Percentiles rank a stretch among this genome's conserved stretches.
Conservation (phyloP, 2,329 filamentous ascomycete genomes). For the Aureobasidium uvarum region DNA sequence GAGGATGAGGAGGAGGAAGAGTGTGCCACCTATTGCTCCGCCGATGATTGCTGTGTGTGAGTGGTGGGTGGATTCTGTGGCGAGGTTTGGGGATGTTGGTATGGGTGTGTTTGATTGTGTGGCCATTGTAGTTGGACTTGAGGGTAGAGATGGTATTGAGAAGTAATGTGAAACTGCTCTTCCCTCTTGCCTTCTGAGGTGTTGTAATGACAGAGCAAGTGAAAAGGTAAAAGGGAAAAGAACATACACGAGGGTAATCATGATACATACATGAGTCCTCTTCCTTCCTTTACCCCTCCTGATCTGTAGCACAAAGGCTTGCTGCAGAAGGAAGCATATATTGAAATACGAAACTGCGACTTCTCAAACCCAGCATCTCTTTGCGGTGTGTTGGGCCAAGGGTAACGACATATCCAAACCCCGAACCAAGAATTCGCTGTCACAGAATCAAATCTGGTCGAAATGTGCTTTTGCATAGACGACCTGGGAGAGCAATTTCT, state of each 20-base stretch:
- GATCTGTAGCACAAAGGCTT: slow-evolving; percentile 10
- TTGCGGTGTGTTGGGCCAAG: neutral
- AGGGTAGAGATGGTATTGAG: neutral
- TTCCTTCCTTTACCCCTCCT: neutral
- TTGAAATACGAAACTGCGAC: neutral
- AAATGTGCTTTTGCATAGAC: too few relatives aligned
- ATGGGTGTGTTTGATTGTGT: neutral
- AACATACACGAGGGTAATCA: neutral
- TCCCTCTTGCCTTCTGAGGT: neutral
- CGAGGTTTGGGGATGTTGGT: neutral
- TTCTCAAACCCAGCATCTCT: neutral
- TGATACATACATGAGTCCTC: neutral
- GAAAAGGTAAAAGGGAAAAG: neutral
- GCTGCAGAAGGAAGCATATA: neutral
- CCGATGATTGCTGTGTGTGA: slow-evolving; percentile 2
- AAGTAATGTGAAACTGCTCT: too few relatives aligned
- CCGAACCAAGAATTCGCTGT: neutral
- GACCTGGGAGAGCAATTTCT: too few relatives aligned
- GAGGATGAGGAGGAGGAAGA: neutral
- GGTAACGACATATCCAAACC: neutral
- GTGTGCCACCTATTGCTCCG: neutral
- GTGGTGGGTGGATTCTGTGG: neutral
- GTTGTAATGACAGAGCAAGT: neutral
- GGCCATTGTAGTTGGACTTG: neutral
- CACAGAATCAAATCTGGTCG: too few relatives aligned